A percentile compares a stretch with the other conserved stretches of the same genome.
These are phyloP conservation scores for Cinchona pubescens DNA, from an alignment of 257 asterid genomes.

Conservation along the genomic window DNA sequence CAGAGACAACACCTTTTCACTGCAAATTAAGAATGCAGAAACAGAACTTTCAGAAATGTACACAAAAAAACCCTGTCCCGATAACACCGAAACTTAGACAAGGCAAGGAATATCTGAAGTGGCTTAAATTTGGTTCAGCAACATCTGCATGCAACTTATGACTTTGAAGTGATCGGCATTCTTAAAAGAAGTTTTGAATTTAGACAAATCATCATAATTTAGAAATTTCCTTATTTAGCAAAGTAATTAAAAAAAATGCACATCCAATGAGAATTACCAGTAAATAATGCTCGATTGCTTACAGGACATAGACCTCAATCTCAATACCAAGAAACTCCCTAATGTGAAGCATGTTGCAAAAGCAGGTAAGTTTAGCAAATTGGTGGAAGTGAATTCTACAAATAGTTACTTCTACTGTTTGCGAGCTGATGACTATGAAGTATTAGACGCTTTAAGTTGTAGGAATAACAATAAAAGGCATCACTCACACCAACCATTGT, in stretches of 20 bases:
- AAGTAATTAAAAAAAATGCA: not conserved
- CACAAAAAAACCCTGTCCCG: not conserved
- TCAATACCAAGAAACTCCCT: not conserved
- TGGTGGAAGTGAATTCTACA: not conserved
- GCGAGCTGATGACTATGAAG: not conserved
- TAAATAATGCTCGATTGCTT: not conserved
- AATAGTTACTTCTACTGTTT: not conserved
- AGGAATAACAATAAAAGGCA: not conserved
- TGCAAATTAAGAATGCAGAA: not conserved
- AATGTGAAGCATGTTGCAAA: not conserved
- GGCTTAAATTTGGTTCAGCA: not conserved
- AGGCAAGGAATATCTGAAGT: not conserved
- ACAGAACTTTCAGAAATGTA: not conserved
- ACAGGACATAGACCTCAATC: not conserved
- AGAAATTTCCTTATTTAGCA: not conserved
- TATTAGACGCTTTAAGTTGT: not conserved
- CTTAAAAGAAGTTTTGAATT: not conserved
- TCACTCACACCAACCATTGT: not conserved
- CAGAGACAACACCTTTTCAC: constrained; percentile 1
- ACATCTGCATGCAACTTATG: not conserved
- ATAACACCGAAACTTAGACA: not conserved
- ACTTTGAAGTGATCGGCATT: not conserved
- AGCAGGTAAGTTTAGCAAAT: not conserved
- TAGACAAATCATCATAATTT: not conserved
- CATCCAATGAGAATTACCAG: not conserved